Conservation (phyloP, 148 eudicot genomes). For the Pouteria glomerata region DNA sequence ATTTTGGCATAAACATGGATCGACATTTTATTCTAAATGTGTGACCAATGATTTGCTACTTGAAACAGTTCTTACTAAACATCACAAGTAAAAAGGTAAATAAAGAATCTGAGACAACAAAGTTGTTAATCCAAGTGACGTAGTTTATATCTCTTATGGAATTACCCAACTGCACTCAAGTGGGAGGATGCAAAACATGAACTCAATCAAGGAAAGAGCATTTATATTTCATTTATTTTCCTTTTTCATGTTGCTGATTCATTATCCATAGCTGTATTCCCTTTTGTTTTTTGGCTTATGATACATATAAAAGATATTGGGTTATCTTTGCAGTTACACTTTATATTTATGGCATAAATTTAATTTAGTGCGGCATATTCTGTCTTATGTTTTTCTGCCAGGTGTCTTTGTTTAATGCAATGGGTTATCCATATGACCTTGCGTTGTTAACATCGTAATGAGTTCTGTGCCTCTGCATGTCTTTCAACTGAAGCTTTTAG, state of each 20-base stretch:
- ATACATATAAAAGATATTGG: not conserved
- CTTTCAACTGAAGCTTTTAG: constrained; percentile 2
- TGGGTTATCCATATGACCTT: not conserved
- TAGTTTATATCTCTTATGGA: not conserved
- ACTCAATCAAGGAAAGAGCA: not conserved
- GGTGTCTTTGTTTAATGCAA: not conserved
- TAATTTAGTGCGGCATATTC: not conserved
- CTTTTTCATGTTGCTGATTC: not conserved
- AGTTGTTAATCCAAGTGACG: not conserved
- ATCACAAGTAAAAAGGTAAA: not conserved
- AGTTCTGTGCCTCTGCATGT: no score
- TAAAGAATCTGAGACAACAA: no score
- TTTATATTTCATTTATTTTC: not conserved
- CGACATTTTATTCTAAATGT: not conserved
- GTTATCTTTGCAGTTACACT: not conserved
- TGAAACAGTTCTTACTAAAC: no score
- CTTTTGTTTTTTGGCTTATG: not conserved
- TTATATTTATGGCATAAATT: not conserved
- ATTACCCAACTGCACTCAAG: not conserved
- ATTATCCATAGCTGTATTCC: not conserved
- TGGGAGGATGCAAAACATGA: not conserved
- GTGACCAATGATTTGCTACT: not conserved
- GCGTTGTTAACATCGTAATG: not conserved
- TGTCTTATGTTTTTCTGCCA: not conserved
- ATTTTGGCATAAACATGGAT: constrained; percentile 4